Percentiles rank a stretch among this genome's conserved stretches.
These are phyloP conservation scores for Leptographium flavum DNA, from an alignment of 2,329 filamentous ascomycete species.

Conservation along the genomic window DNA sequence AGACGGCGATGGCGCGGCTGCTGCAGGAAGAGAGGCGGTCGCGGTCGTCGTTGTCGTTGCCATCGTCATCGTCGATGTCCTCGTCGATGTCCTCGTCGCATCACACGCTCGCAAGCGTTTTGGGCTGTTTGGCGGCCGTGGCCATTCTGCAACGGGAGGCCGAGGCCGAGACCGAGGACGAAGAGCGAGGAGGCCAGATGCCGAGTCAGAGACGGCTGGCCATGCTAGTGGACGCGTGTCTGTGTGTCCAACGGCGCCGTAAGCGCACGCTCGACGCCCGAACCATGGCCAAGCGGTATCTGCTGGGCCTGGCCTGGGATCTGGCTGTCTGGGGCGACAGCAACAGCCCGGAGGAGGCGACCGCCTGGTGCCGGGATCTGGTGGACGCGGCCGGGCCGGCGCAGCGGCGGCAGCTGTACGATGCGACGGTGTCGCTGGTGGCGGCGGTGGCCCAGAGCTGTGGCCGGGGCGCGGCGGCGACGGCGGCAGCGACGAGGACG, in stretches of 20 bases:
- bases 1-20: conserved; percentile 7
- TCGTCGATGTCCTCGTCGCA: conserved; percentile 11
- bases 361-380: neutral
- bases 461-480: conserved; percentile 21
- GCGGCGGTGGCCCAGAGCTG: conserved; percentile 33
- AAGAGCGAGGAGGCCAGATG: neutral
- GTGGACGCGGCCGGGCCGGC: neutral
- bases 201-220: neutral
- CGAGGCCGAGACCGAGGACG: neutral
- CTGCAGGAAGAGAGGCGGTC: too few relatives aligned
- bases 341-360: neutral
- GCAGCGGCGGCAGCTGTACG: conserved; percentile 15
- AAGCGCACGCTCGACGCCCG: neutral
- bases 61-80: neutral
- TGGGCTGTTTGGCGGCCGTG: conserved; percentile 26
- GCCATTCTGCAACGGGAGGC: conserved; percentile 16
- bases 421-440: conserved; percentile 23
- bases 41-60: neutral
- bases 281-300: neutral
- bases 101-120: conserved; percentile 25
- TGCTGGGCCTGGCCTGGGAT: neutral
- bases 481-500: conserved; percentile 6
- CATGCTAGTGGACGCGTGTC: neutral
- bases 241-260: neutral
- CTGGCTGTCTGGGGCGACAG: neutral